Evolutionary conservation across 2,329 filamentous ascomycete genomes (phyloP).

Genomic region (Blastomyces silverae): DNA sequence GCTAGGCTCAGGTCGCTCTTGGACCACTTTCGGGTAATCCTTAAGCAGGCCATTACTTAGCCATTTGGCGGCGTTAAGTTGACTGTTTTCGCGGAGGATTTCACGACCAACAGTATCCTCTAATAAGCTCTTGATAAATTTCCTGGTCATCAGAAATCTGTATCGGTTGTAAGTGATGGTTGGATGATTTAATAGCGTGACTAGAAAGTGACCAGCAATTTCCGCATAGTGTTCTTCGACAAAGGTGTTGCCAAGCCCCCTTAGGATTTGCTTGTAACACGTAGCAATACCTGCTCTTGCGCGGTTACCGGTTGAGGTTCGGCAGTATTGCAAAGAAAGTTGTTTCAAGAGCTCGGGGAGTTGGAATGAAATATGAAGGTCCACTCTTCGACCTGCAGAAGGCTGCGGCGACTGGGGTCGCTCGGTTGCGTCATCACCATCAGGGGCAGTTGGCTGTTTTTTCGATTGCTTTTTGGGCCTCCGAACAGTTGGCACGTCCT

Average conservation of each 20-base stretch:
- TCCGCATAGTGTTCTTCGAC: conserved; percentile 75
- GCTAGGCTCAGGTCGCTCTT: conserved; percentile 78
- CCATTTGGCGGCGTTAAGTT: conserved; percentile 71
- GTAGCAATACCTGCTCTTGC: conserved; percentile 75
- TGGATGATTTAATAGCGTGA: conserved; percentile 69
- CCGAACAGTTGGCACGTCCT: conserved; percentile 53
- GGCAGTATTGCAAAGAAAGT: conserved; percentile 73
- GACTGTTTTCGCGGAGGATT: conserved; percentile 82
- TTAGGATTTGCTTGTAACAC: conserved; percentile 77
- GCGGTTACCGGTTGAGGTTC: conserved; percentile 69
- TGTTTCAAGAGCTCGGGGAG: conserved; percentile 71
- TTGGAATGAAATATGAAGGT: conserved; percentile 63
- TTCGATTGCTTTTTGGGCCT: conserved; percentile 69
- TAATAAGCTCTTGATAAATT: conserved; percentile 74
- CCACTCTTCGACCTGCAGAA: conserved; percentile 47
- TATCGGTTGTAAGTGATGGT: conserved; percentile 79
- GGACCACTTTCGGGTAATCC: conserved; percentile 84
- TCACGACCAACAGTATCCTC: conserved; percentile 74
- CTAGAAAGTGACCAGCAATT: conserved; percentile 72
- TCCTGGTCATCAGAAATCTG: conserved; percentile 73
- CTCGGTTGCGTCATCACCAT: conserved; percentile 63
- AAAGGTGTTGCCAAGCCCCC: conserved; percentile 69
- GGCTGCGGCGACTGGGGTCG: conserved; percentile 61
- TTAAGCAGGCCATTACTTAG: conserved; percentile 85
- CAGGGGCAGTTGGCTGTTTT: conserved; percentile 61